Conservation (phyloP, 2,329 filamentous ascomycete genomes). For the Exophiala sp. region DNA sequence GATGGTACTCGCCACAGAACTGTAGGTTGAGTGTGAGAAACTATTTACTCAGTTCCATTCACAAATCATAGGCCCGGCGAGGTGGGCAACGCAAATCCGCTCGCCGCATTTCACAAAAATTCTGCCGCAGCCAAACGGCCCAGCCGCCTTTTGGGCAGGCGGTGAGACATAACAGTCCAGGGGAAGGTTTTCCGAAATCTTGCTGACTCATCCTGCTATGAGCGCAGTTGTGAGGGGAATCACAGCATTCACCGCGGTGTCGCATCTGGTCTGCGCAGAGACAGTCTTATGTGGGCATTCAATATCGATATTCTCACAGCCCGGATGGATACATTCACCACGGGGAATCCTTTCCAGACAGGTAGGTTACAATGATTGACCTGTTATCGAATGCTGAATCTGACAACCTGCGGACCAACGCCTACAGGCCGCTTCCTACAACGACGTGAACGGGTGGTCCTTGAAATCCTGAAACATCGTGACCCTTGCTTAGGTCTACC, state of each 20-base stretch:
- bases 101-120: neutral
- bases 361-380: no score
- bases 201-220: neutral
- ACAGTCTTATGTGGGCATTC: no score
- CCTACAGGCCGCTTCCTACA: no score
- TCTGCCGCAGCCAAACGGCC: neutral
- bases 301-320: no score
- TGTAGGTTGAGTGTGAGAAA: neutral
- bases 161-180: constrained; percentile 2
- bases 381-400: no score
- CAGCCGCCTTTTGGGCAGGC: constrained; percentile 1
- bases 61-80: neutral
- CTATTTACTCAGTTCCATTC: neutral
- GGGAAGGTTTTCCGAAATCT: neutral
- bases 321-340: no score
- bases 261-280: no score
- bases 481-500: no score
- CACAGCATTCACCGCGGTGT: no score
- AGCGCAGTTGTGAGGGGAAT: no score
- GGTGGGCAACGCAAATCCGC: constrained; percentile 9
- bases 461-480: neutral
- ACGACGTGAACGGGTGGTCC: neutral
- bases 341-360: no score
- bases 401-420: no score
- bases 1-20: neutral